phyloP scores from a whole-genome alignment of 2,329 filamentous ascomycete genomes.

The Rhexocercosporidium sp. region DNA sequence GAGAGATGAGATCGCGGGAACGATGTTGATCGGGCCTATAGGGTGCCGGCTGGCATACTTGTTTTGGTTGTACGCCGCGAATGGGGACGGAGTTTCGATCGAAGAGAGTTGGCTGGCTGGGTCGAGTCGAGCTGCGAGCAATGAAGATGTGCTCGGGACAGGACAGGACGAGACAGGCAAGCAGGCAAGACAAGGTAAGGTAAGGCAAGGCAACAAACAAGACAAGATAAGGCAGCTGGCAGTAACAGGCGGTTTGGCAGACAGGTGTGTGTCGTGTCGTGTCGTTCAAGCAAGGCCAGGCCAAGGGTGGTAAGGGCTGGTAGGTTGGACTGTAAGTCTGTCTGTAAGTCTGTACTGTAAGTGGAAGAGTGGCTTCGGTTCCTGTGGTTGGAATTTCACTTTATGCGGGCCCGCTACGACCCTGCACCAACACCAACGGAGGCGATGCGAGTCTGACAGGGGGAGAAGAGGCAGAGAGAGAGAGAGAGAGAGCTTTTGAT shows the following conservation, averaged over 20 bases:
- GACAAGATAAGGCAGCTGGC: neutral
- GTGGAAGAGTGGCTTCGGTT: neutral
- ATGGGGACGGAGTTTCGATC: neutral
- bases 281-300: conserved; percentile 10
- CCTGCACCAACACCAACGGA: conserved; percentile 2
- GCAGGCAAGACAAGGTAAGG: neutral
- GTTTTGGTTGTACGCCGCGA: conserved; percentile 3
- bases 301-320: neutral
- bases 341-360: too few species aligned
- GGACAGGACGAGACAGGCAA: neutral
- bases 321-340: too few species aligned
- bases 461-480: too few species aligned
- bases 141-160: neutral
- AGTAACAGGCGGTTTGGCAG: neutral
- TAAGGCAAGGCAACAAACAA: neutral
- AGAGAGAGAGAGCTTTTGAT: too few species aligned
- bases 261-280: conserved; percentile 1
- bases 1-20: conserved; percentile 13
- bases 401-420: neutral
- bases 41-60: conserved; percentile 7
- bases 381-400: conserved; percentile 4
- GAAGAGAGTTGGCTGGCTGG: conserved; percentile 9
- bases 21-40: conserved; percentile 8
- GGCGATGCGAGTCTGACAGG: too few species aligned
- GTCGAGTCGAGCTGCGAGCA: conserved; percentile 7